Conservation (phyloP, 2,329 filamentous ascomycete genomes). For the Samsoniella hepiali region DNA sequence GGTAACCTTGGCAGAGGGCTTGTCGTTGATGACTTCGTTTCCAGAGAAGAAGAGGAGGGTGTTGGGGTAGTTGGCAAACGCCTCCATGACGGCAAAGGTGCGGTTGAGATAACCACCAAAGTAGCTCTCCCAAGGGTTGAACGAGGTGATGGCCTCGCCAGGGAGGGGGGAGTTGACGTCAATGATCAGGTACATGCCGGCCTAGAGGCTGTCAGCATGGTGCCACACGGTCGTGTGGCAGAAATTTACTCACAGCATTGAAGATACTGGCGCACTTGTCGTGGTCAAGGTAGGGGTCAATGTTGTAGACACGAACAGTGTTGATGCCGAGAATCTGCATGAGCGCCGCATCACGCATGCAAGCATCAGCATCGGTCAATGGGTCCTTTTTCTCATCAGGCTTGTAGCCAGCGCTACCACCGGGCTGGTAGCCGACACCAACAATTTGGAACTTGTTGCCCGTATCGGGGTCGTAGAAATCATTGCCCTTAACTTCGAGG, state of each 20-base stretch:
- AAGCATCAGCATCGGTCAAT: slow-evolving; percentile 55
- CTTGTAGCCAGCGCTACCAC: slow-evolving; percentile 61
- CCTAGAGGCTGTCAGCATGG: slow-evolving; percentile 30
- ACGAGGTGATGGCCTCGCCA: slow-evolving; percentile 55
- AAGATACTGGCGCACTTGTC: slow-evolving; percentile 66
- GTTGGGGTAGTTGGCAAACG: slow-evolving; percentile 65
- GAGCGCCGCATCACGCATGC: slow-evolving; percentile 62
- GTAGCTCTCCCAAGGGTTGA: slow-evolving; percentile 57
- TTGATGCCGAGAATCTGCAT: slow-evolving; percentile 65
- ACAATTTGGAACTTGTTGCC: slow-evolving; percentile 63
- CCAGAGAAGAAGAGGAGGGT: slow-evolving; percentile 72
- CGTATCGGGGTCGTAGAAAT: slow-evolving; percentile 58
- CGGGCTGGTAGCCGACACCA: slow-evolving; percentile 67
- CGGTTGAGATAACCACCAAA: slow-evolving; percentile 60
- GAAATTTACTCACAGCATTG: slow-evolving; percentile 46
- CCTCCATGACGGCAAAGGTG: slow-evolving; percentile 64
- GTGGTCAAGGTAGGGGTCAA: slow-evolving; percentile 63
- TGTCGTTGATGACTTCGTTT: slow-evolving; percentile 73
- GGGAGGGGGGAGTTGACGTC: slow-evolving; percentile 64
- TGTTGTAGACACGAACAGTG: slow-evolving; percentile 67
- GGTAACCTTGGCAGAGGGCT: slow-evolving; percentile 54
- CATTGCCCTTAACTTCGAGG: slow-evolving; percentile 53
- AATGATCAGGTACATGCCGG: slow-evolving; percentile 66
- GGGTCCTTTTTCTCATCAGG: slow-evolving; percentile 54
- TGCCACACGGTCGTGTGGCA: background rate